phyloP scores from a whole-genome alignment of 2,329 filamentous ascomycete species.

The Acrocalymma vagum region DNA sequence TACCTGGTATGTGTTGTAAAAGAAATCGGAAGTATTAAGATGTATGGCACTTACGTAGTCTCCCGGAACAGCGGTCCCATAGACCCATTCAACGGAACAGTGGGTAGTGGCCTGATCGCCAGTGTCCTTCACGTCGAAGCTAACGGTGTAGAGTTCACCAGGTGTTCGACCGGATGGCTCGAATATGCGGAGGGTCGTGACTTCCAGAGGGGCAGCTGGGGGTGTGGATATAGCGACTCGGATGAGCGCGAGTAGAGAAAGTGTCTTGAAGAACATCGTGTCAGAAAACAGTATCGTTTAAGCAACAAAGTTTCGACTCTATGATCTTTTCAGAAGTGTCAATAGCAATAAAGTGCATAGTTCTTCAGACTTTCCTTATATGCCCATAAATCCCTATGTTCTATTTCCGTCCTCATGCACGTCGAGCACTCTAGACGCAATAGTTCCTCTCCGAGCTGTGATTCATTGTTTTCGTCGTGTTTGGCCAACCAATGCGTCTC shows the following conservation, averaged over 20 bases:
- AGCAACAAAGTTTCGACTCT: too few species aligned
- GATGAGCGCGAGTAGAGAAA: slow-evolving; percentile 6
- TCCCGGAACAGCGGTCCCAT: slow-evolving; percentile 9
- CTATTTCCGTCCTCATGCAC: not conserved
- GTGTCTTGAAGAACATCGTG: slow-evolving; percentile 1
- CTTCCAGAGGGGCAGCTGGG: slow-evolving; percentile 15
- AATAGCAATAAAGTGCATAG: not conserved
- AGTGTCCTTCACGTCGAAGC: slow-evolving; percentile 21
- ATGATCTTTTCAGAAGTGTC: not conserved
- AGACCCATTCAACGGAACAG: slow-evolving; percentile 16
- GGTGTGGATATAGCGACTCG: slow-evolving; percentile 5
- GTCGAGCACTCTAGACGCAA: not conserved
- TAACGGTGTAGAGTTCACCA: slow-evolving; percentile 12
- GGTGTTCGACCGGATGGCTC: slow-evolving; percentile 21
- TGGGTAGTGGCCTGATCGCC: slow-evolving; percentile 8
- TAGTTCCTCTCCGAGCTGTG: too few species aligned
- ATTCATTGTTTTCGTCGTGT: not conserved
- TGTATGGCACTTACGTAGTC: slow-evolving; percentile 13
- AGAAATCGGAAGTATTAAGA: not conserved
- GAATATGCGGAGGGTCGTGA: slow-evolving; percentile 21
- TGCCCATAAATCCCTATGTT: not conserved
- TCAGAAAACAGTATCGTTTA: too few species aligned
- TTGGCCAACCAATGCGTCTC: not conserved
- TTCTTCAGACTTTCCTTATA: not conserved
- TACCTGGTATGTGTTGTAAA: not conserved